Conservation (phyloP, 805 yeast genomes). For the Candida pseudofarinosa region DNA sequence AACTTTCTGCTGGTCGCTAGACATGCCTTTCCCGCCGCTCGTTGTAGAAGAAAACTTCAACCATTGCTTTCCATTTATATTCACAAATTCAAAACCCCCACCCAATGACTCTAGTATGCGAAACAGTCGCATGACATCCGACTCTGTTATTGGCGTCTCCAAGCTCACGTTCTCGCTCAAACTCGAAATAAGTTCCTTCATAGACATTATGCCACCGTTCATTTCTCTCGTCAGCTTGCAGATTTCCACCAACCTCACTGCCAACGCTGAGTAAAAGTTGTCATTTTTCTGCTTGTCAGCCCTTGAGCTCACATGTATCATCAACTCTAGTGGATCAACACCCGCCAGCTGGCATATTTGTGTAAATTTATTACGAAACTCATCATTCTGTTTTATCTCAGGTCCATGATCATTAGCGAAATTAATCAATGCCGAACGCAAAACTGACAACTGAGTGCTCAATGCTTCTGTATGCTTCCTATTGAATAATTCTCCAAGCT, state of each 20-base stretch:
- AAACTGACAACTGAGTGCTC: slow-evolving; percentile 66
- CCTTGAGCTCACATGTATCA: slow-evolving; percentile 26
- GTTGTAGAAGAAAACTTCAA: slow-evolving; percentile 31
- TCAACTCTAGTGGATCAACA: slow-evolving; percentile 65
- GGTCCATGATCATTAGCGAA: slow-evolving; percentile 70
- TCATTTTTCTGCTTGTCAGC: slow-evolving; percentile 27
- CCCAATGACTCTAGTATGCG: slow-evolving; percentile 55
- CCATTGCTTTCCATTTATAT: slow-evolving; percentile 56
- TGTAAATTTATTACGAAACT: slow-evolving; percentile 67
- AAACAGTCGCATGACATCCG: slow-evolving; percentile 58
- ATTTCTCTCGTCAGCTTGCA: slow-evolving; percentile 65
- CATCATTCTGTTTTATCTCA: slow-evolving; percentile 60
- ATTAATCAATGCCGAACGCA: slow-evolving; percentile 70
- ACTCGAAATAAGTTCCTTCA: slow-evolving; percentile 38
- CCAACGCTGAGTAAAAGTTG: slow-evolving; percentile 63
- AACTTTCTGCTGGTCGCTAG: slow-evolving; percentile 63
- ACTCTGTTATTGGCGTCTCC: slow-evolving; percentile 30
- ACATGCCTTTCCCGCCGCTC: slow-evolving; percentile 21
- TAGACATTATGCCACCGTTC: slow-evolving; percentile 79
- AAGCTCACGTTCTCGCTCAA: slow-evolving; percentile 26
- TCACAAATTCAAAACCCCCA: slow-evolving; percentile 62
- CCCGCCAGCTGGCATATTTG: slow-evolving; percentile 77
- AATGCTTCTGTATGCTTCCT: slow-evolving; percentile 58
- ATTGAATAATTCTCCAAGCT: slow-evolving; percentile 47
- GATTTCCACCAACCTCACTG: slow-evolving; percentile 70